A percentile compares a stretch with the other conserved stretches of the same genome.
These are phyloP conservation scores for Petrea volubilis DNA, from an alignment of 257 asterid species.

Conservation along the genomic window DNA sequence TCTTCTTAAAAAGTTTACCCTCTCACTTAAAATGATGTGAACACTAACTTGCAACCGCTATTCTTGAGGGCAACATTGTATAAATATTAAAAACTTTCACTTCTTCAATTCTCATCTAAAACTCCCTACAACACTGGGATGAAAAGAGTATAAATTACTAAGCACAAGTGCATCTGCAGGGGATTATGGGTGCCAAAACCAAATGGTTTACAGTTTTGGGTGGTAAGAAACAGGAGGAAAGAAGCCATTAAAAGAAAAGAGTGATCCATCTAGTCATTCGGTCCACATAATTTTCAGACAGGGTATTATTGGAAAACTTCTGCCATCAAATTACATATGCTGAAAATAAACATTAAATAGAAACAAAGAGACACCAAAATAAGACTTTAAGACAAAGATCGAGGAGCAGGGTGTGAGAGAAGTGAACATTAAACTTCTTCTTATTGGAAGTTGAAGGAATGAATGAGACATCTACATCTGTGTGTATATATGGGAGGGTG, in stretches of 20 bases:
- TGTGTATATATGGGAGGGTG: background rate
- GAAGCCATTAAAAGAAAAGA: background rate
- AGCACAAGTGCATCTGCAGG: background rate
- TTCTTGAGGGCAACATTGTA: background rate
- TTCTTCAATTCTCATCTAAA: background rate
- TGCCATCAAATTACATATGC: slow-evolving; percentile 13
- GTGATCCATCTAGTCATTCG: slow-evolving; percentile 4
- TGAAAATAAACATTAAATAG: background rate
- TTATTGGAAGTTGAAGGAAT: background rate
- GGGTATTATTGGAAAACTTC: slow-evolving; percentile 5
- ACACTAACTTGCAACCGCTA: background rate
- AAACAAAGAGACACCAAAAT: background rate
- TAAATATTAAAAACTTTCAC: background rate
- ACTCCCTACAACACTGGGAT: background rate
- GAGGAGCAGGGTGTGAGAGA: background rate
- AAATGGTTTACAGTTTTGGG: background rate
- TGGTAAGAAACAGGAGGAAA: background rate
- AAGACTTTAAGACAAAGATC: slow-evolving; percentile 14
- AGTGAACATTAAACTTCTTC: background rate
- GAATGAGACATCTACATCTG: background rate
- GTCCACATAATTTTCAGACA: slow-evolving; percentile 12
- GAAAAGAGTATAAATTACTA: background rate
- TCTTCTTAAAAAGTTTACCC: background rate
- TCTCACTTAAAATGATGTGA: background rate
- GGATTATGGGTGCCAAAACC: slow-evolving; percentile 8